Evolutionary conservation across 2,329 filamentous ascomycete genomes (phyloP).

Genomic region (Gyromitra esculenta): DNA sequence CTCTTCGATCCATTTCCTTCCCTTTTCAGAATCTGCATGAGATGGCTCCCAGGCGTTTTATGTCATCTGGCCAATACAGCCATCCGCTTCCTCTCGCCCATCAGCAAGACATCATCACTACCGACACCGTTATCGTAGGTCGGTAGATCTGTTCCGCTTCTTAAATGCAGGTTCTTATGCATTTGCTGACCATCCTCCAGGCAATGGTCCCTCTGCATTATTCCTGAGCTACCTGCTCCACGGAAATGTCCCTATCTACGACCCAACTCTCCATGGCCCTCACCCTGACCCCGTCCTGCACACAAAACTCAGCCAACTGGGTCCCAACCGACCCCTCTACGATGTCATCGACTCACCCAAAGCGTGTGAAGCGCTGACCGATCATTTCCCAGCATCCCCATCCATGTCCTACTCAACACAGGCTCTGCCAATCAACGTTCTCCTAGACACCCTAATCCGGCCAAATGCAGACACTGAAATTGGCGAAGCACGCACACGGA

Average conservation of each 20-base stretch:
- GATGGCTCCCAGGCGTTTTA: conserved; percentile 53
- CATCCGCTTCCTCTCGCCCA: conserved; percentile 22
- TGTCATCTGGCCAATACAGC: conserved; percentile 52
- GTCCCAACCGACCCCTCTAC: conserved; percentile 59
- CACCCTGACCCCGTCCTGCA: conserved; percentile 70
- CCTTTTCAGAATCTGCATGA: conserved; percentile 17
- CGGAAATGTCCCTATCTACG: conserved; percentile 69
- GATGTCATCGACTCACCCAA: conserved; percentile 64
- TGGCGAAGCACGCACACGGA: conserved; percentile 64
- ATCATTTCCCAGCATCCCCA: conserved; percentile 67
- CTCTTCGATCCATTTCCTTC: conserved; percentile 14
- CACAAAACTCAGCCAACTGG: conserved; percentile 61
- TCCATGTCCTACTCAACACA: conserved; percentile 71
- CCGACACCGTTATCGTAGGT: conserved; percentile 63
- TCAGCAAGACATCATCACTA: conserved; percentile 53
- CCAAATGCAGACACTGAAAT: conserved; percentile 70
- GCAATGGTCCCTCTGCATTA: conserved; percentile 71
- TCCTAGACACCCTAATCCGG: conserved; percentile 69
- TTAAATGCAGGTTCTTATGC: not conserved
- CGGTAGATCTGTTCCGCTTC: conserved; percentile 55
- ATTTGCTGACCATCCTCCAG: conserved; percentile 59
- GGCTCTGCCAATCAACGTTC: conserved; percentile 69
- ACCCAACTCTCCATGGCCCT: conserved; percentile 60
- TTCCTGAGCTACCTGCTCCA: conserved; percentile 72
- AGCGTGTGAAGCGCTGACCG: conserved; percentile 64